Base-by-base conservation (phyloP, 768 basidiomycete genomes). In the Hygrocybe coccinea region DNA sequence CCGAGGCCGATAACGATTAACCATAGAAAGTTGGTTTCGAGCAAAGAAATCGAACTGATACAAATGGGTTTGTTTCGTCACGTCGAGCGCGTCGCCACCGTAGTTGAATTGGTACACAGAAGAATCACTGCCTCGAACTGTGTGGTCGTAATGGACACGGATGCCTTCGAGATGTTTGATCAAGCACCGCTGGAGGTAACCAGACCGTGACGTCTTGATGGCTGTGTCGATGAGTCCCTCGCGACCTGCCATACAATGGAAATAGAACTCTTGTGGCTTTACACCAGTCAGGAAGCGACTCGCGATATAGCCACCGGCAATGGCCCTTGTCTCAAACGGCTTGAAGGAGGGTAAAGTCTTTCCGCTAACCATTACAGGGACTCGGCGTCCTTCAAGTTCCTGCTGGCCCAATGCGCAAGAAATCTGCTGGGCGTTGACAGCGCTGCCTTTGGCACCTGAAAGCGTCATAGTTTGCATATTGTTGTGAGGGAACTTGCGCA, bases 381-480 rank as follows among this genome's bases (percentile, higher is more conserved):
- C 97, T 69, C 97, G 94, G 61, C 97, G 91, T 59, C 97, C 97
- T 75, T 99, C 97, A 34, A 99, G 76, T 65, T 97, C 95, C 70
- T 98, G 97, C 71, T 98, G 97, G 56, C 97, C 97, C 43, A 99
- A 82, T 14, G 88, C 84, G 60, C 94, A 98, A n/a, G 97, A 98
- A 63, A 99, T 99, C 66, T 98, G 95, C 48, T 91, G 85, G 21
- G 92, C 97, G 65, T 99, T 99, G 69, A 97, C 95, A 12, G 91
- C 89, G 58, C 91, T 95, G 50, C 97, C 97, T 72, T 99, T 99
- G 43, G 97, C 97, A 61, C 97, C 97, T 35, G 95, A 97, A 53
- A 90, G 82, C 2, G 95, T 97, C 97, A 98, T 98, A 45, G 88
- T 85, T 70, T 98, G 95, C 97, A 98, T 98, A 82, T 98, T 86